Conservation (phyloP, 345 rosid genomes). For the Cardamine resedifolia region DNA sequence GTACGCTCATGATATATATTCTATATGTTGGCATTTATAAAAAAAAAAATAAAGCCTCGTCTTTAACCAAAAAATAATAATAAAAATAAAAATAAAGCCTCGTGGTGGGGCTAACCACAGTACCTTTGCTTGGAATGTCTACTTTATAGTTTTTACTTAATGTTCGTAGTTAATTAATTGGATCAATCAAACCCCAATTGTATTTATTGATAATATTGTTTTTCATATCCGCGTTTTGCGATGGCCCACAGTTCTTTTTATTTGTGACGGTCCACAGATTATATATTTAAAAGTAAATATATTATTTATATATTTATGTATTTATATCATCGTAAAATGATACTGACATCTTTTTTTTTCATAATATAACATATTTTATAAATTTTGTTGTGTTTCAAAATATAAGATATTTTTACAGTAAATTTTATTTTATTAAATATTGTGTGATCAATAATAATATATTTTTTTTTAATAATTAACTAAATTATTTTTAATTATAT, state of each 20-base stretch:
- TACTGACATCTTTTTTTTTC: too few species aligned
- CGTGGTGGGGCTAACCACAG: constrained; percentile 38
- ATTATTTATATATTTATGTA: too few species aligned
- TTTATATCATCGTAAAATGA: constrained; percentile 1
- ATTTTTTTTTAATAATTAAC: too few species aligned
- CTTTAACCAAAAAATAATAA: too few species aligned
- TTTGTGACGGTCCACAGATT: not conserved
- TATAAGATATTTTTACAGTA: too few species aligned
- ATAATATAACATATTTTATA: too few species aligned
- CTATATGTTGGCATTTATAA: constrained; percentile 42
- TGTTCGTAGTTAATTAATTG: not conserved
- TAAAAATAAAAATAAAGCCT: constrained; percentile 28
- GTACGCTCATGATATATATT: constrained; percentile 36
- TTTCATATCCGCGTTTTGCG: not conserved
- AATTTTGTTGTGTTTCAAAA: too few species aligned
- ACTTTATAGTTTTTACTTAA: constrained; percentile 3
- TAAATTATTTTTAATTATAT: too few species aligned
- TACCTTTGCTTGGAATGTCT: constrained; percentile 28
- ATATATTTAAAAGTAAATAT: too few species aligned
- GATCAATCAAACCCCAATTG: not conserved
- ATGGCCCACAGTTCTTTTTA: constrained; percentile 23
- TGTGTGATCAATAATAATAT: too few species aligned
- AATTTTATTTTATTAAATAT: too few species aligned
- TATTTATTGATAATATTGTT: not conserved
- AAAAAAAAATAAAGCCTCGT: too few species aligned